Evolutionary conservation across 495 filamentous ascomycete genomes (phyloP).

Genomic region (Daldinia childiae): DNA sequence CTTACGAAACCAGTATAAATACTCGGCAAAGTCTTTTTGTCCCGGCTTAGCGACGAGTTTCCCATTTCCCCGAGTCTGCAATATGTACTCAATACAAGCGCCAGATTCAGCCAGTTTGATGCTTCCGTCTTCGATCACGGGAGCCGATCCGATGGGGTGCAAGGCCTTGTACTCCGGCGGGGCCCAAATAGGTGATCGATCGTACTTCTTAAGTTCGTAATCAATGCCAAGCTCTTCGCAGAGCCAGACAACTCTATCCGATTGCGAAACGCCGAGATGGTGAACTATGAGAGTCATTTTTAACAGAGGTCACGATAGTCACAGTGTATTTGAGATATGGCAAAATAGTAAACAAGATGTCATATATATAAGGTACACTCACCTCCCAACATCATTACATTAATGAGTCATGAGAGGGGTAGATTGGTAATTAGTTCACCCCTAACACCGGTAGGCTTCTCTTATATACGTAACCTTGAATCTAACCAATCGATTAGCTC

Average conservation of each 20-base stretch:
- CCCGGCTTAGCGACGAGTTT: slow-evolving; percentile 54
- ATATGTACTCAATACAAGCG: slow-evolving; percentile 67
- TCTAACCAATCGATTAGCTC: neutral
- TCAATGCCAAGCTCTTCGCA: slow-evolving; percentile 68
- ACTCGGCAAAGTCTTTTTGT: slow-evolving; percentile 60
- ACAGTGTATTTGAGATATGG: neutral
- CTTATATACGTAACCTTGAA: neutral
- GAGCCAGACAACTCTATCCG: slow-evolving; percentile 70
- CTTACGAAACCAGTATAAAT: slow-evolving; percentile 66
- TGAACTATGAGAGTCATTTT: slow-evolving; percentile 62
- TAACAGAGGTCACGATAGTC: neutral
- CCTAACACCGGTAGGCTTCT: neutral
- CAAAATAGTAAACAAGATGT: no score
- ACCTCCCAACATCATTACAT: neutral
- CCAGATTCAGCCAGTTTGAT: slow-evolving; percentile 64
- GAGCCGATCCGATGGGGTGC: slow-evolving; percentile 62
- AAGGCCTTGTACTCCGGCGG: slow-evolving; percentile 63
- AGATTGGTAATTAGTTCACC: neutral
- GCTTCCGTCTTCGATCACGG: slow-evolving; percentile 63
- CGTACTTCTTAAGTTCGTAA: slow-evolving; percentile 62
- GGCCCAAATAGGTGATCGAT: slow-evolving; percentile 60
- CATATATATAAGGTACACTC: neutral
- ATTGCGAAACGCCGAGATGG: slow-evolving; percentile 66
- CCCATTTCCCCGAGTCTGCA: slow-evolving; percentile 59
- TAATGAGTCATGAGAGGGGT: neutral